Evolutionary conservation across 2,329 filamentous ascomycete species (phyloP), one percentile per base, ranked within the genome.

Genomic region (Fonsecaea nubica): DNA sequence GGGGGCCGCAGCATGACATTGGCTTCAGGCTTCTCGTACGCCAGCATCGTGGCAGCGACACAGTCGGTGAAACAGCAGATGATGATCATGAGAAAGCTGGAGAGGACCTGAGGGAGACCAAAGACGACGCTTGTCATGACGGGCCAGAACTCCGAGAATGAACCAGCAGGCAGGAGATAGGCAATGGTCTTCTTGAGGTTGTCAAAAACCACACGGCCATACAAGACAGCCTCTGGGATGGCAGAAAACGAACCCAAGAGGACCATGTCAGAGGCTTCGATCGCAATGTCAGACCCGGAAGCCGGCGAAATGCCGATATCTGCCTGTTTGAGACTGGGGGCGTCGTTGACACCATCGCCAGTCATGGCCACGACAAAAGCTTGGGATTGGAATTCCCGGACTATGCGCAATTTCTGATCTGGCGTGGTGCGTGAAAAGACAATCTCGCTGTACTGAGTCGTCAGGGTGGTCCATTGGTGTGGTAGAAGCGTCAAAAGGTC

Each of bases 331-430:
- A 88, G 79, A 1, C 84, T 84, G 9, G 85, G 86, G 63, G 80
- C 80, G 68, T 83, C 81, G 65, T 83, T 83, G 25, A 83, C 80
- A 42, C 81, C 81, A 65, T 80, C 80, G 4, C 81, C 80, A 1
- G 80, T 82, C 81, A 83, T 85, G 6, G 81, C 85, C 5, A 88
- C 85, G 36, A 86, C 84, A 50, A 86, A 80, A 4, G 85, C 82
- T 8, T 85, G 81, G 0, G 82, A 77, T 74, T 92, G 90, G 67
- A 92, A 89, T 75, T 91, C 90, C 35, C 86, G 86, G n/a, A 93
- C 90, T 67, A 93, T 93, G 38, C 89, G 87, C 6, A 93, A 84
- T 75, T 93, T 93, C 75, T 93, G 90, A 73, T 93, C 90, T 0
- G 90, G 90, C 0, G 90, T 92, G 0, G 90, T 93, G 12, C 90